Percentiles rank a stretch among this genome's conserved stretches.
These are phyloP conservation scores for Mortierella sp. DNA, from an alignment of 371 early-diverging fungal genomes.

Conservation along the genomic window DNA sequence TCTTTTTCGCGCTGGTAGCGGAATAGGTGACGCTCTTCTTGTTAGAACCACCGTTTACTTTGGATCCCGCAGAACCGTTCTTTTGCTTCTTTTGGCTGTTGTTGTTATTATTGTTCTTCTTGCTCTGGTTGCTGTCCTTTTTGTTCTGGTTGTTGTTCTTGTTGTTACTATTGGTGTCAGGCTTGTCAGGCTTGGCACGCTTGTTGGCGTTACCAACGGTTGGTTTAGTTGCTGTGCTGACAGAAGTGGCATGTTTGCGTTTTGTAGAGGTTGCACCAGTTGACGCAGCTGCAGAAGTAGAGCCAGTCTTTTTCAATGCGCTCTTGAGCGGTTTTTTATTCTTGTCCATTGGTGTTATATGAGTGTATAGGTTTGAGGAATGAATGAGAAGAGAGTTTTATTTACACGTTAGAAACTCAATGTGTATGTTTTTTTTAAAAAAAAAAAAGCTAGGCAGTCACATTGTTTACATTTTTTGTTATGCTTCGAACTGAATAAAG, in stretches of 20 bases:
- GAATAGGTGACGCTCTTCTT: slow-evolving; percentile 26
- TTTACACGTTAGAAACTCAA: too few species aligned
- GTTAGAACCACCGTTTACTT: background rate
- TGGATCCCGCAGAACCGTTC: slow-evolving; percentile 1
- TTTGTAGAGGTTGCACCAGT: slow-evolving; percentile 10
- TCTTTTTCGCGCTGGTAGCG: slow-evolving; percentile 10
- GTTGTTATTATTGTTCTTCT: slow-evolving; percentile 16
- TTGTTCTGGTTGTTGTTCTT: slow-evolving; percentile 9
- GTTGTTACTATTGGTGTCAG: too few species aligned
- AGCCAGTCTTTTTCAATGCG: slow-evolving; percentile 48
- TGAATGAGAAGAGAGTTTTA: background rate
- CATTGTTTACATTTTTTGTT: slow-evolving; percentile 6
- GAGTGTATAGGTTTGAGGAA: slow-evolving; percentile 4
- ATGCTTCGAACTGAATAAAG: background rate
- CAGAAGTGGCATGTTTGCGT: background rate
- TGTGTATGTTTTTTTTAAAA: slow-evolving; percentile 10
- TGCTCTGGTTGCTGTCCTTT: slow-evolving; percentile 2
- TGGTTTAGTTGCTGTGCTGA: slow-evolving; percentile 12
- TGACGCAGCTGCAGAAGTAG: background rate
- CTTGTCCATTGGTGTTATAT: slow-evolving; percentile 29
- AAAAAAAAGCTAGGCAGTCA: slow-evolving; percentile 23
- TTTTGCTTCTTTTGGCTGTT: slow-evolving; percentile 10
- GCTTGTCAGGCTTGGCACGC: slow-evolving; percentile 1
- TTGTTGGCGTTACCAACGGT: slow-evolving; percentile 15
- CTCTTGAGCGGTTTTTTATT: slow-evolving; percentile 51